Evolutionary conservation across 1,139 yeast genomes (phyloP).

Genomic region (Scheffersomyces quercinus): DNA sequence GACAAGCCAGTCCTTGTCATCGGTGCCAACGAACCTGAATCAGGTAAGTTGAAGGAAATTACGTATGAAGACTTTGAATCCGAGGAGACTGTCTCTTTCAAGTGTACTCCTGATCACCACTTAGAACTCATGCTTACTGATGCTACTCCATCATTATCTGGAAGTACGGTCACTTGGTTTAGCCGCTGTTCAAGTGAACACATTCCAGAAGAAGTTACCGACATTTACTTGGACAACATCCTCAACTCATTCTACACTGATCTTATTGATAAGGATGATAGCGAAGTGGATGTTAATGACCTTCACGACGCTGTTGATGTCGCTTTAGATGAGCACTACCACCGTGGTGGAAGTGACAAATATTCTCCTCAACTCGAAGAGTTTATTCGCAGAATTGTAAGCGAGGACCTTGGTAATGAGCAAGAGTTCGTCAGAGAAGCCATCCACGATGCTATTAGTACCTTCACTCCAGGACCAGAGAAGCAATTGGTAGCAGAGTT

Average conservation of each 20-base stretch:
- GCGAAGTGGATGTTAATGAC: neutral
- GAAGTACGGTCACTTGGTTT: too few relatives aligned
- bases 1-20: conserved; percentile 1
- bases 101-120: conserved; percentile 2
- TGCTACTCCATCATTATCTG: too few relatives aligned
- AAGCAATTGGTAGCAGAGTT: too few relatives aligned
- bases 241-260: conserved; percentile 1
- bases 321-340: conserved; percentile 2
- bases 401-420: neutral
- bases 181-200: too few relatives aligned
- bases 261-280: neutral
- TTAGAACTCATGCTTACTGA: neutral
- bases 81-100: neutral
- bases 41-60: conserved; percentile 2
- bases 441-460: neutral
- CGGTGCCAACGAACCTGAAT: conserved; percentile 1
- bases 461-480: neutral
- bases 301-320: conserved; percentile 1
- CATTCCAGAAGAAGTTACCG: neutral
- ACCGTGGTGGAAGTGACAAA: conserved; percentile 1
- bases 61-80: conserved; percentile 1
- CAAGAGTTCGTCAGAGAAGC: conserved; percentile 1
- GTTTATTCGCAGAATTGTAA: neutral
- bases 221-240: conserved; percentile 1
- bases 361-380: neutral